Percentiles rank a stretch among this genome's conserved stretches.
Conservation (phyloP, 805 yeast genomes). For the Brettanomyces anomalus region DNA sequence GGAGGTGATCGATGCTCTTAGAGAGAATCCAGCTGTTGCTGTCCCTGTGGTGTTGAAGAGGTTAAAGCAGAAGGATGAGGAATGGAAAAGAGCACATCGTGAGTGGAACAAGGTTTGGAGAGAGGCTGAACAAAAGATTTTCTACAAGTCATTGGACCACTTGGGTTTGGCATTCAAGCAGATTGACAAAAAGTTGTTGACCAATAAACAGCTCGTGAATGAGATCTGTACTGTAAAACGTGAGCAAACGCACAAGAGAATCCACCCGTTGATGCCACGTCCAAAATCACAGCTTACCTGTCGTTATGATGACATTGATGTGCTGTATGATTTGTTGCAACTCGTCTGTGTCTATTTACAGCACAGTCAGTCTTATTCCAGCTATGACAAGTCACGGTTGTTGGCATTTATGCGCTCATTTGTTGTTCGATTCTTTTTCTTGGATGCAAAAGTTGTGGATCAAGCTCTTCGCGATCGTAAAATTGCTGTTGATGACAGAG, state of each 20-base stretch:
- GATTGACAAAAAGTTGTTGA: conserved; percentile 84
- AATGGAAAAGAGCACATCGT: conserved; percentile 96
- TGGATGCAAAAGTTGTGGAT: conserved; percentile 37
- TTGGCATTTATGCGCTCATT: conserved; percentile 64
- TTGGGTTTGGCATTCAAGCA: conserved; percentile 94
- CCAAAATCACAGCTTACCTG: conserved; percentile 65
- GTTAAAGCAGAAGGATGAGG: conserved; percentile 95
- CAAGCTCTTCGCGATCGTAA: conserved; percentile 2
- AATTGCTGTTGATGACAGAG: conserved; percentile 4
- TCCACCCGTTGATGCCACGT: conserved; percentile 78
- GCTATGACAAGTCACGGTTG: conserved; percentile 70
- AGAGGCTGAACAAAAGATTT: conserved; percentile 92
- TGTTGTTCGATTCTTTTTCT: conserved; percentile 60
- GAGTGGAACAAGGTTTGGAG: conserved; percentile 99
- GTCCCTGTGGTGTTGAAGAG: conserved; percentile 90
- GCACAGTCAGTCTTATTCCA: conserved; percentile 66
- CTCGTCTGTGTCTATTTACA: conserved; percentile 59
- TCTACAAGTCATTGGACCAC: conserved; percentile 89
- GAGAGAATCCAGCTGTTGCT: conserved; percentile 90
- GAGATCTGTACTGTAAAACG: conserved; percentile 89
- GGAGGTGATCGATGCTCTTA: conserved; percentile 92
- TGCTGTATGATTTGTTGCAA: conserved; percentile 65
- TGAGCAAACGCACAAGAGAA: conserved; percentile 80
- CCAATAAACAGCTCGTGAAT: conserved; percentile 82
- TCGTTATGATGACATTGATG: conserved; percentile 52